Base-by-base conservation (phyloP, 2,329 filamentous ascomycete species). In the Beauveria medogensis region DNA sequence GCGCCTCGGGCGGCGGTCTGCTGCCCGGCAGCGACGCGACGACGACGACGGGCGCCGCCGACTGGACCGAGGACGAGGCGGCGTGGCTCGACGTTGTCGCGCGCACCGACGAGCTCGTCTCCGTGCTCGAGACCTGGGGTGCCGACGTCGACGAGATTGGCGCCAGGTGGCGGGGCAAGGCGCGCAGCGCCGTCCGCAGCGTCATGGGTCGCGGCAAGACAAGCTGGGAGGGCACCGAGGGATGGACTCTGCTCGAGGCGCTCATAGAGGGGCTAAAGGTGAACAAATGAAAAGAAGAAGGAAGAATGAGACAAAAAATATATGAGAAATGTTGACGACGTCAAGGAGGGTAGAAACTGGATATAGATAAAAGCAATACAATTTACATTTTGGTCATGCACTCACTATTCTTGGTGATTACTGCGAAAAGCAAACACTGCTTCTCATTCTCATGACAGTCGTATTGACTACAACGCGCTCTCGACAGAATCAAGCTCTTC, bases 131-230 rank as follows among this genome's bases (percentile, higher is more conserved):
- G 75, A 91, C 88, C 71, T 86, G 92, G 67, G 90, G 90, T 0
- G 76, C 79, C 0, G 80, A 83, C 65, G 80, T 85, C 22, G 84
- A 86, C 64, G 69, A 84, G 34, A 86, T 97, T 2, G 91, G 90
- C 2, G 82, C 82, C 62, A 87, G 87, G 68, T 99, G 94, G 94
- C 89, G 84, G 72, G 90, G 90, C 65, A 97, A 96, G 81, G 90
- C 91, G 0, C 81, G 91, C 67, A 95, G 85, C 71, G 92, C 92
- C 12, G 80, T 96, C 2, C 80, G 92, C 59, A 91, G 90, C 56
- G 87, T 97, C 7, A 82, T 95, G 80, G 89, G 91, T 0, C 89
- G 89, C 70, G 92, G 84, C 0, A 92, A 85, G 76, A 89, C 91
- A 68, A 82, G 74, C 14, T 97, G 92, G 91, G 92, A 96, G 74